Evolutionary conservation across 371 early-diverging fungal species (phyloP), one percentile per base, ranked within the genome.

Genomic region (Enteropsectra breve): DNA sequence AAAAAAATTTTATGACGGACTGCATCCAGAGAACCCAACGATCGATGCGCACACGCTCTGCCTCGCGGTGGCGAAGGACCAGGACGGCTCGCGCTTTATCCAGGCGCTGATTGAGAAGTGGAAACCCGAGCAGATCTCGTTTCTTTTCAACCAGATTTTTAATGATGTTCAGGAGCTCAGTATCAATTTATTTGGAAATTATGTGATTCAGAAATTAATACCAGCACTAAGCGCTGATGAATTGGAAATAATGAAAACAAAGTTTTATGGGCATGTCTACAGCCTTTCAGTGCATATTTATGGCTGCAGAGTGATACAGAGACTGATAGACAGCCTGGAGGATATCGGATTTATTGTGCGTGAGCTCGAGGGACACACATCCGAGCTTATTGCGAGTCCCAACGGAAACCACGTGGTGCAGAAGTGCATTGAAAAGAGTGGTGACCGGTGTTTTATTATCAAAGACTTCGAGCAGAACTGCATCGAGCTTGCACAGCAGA

Each of bases 331-430:
- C 76, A 90, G 89, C 63, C 87, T 89, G 75, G 92, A 94, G 79
- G 88, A 89, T 5, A 78, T 82, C 8, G 82, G 58, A 33, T 57
- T 55, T 28, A 66, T 97, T 34, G 86, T 94, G 24, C 83, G 84
- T 48, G 94, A 94, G 76, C 80, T 97, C 40, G 88, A 91, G 64
- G 92, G 90, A 0, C 84, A 90, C 76, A 88, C 96, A 0, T 81
- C 94, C 34, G 90, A 90, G 74, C 90, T 96, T 59, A 92, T 97
- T 66, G 93, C 92, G 79, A 97, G 96, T 81, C 97, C 96, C 79
- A 97, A 98, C 77, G 97, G 99, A 48, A 98, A 98, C 79, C 99
- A 98, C 72, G 99, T 98, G 15, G 90, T 98, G 65, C 99, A 98
- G 80, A 98, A 97, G 79, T 92, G 92, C 23, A 92, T 98, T 65